phyloP scores from a whole-genome alignment of 2,329 filamentous ascomycete species.

The Fusarium pseudograminearum region DNA sequence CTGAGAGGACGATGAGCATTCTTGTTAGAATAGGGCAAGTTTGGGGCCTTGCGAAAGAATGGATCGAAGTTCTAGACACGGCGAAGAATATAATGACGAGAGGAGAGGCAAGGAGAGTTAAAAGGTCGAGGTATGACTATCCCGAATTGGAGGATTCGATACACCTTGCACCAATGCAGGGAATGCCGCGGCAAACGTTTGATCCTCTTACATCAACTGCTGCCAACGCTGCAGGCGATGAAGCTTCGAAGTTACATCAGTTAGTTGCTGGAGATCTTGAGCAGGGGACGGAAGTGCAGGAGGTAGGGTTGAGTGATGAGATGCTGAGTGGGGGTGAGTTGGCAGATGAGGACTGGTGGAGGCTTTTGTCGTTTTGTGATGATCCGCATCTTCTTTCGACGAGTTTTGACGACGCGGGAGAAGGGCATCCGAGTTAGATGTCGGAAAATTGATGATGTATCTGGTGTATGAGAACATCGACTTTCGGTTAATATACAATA shows the following conservation, averaged over 20 bases:
- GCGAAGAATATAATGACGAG: constrained; percentile 36
- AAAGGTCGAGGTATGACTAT: constrained; percentile 44
- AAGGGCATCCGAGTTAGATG: neutral
- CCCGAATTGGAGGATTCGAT: constrained; percentile 44
- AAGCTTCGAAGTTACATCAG: constrained; percentile 8
- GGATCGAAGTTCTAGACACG: constrained; percentile 43
- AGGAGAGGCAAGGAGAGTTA: constrained; percentile 19
- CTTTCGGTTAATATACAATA: too few relatives aligned
- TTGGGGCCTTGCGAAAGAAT: constrained; percentile 44
- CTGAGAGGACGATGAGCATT: constrained; percentile 24
- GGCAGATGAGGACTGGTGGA: constrained; percentile 43
- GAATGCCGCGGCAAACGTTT: constrained; percentile 41
- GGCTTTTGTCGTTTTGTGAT: constrained; percentile 43
- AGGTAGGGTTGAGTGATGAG: neutral
- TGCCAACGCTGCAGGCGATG: neutral
- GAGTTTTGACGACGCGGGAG: constrained; percentile 15
- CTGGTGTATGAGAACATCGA: too few relatives aligned
- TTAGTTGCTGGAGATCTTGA: neutral
- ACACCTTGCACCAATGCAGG: constrained; percentile 40
- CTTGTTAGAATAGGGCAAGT: constrained; percentile 33
- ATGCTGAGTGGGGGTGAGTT: constrained; percentile 16
- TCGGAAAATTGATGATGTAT: neutral
- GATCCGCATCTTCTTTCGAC: constrained; percentile 46
- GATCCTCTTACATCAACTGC: neutral
- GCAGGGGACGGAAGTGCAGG: fast-evolving